Base-by-base conservation (phyloP, 306 rosid species). In the Prunus salicina region DNA sequence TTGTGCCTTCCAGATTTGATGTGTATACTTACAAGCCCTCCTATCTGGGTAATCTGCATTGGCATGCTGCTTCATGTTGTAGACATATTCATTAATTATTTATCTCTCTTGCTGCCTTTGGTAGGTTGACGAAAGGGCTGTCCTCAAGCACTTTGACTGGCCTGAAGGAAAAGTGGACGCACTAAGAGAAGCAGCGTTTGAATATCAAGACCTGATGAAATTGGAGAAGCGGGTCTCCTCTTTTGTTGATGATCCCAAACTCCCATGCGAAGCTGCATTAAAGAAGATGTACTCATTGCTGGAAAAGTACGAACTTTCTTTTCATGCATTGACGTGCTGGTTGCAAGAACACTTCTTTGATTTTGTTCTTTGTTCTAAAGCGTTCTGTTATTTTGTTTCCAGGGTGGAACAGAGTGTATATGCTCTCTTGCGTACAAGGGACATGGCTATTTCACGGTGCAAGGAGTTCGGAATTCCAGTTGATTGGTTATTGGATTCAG, bases 121-220 rank as follows among this genome's bases (percentile, higher is more conserved):
- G 47, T 73, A 95, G 99, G 98, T 92, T 76, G 99, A 96, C 76
- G 98, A 96, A 78, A 84, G 99, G 85, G 99, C 99, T 10, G 99
- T 96, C 51, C 93, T 96, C 72, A 96, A 96, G 88, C 99, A 96
- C 89, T 96, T 96, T 43, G 99, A 96, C 81, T 96, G 99, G 99
- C 99, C 99, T 38, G 99, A 96, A 84, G 99, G 99, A 79, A 96
- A 96, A 84, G 97, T 96, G 32, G 99, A 96, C 82, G 99, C 99
- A 62, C 76, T 96, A 70, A 91, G 99, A 89, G 99, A 96, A 80
- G 98, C 99, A 25, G 88, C 99, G 75, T 96, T 96, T 72, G 99
- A 96, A 75, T 92, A 89, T 83, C 99, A 96, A 73, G 99, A 92
- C 85, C 81, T 96, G 67, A 81, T 91, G 85, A 96, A 91, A 82